Base-by-base conservation (phyloP, 23 red algal genomes). In the Gracilaria vermiculophylla region DNA sequence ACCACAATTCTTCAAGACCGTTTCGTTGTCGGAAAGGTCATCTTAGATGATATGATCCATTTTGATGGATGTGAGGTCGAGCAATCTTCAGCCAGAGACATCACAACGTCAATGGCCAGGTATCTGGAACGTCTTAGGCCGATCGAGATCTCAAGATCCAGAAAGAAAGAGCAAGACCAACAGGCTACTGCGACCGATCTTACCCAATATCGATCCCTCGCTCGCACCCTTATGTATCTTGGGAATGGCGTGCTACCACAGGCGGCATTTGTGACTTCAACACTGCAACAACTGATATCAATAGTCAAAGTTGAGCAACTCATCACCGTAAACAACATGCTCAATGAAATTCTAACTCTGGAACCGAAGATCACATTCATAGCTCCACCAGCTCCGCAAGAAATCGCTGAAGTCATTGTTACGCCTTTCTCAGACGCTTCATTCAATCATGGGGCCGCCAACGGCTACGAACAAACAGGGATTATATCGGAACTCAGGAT, bases 31-130 rank as follows among this genome's bases (percentile, higher is more conserved):
- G 49, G 80, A 32, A 85, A 85, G 42, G 4, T 69, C 35, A 47
- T 69, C 1, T 34, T 85, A 13, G 56, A 85, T 47, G 61, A 17
- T 31, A 41, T 23, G 51, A 61, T 85, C 19, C 36, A 72, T 50
- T 85, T 85, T 45, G 60, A 85, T 43, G 80, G 80, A 29, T 85
- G 56, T 47, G 40, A 54, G 19, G 49, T 85, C 60, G 36, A n/a
- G 0, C 80, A 85, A 32, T 32, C 28, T 69, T 9, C 31, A 36
- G 49, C 21, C 15, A 60, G 80, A 12, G 69, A 85, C 33, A 70
- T 51, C n/a, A 0, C 20, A 3, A 85, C 69, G 57, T 70, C 1
- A 40, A 85, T 85, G 80, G 24, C 0, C 15, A 12, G 43, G 14
- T 85, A 69, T 1, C 37, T 85, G 12, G 56, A 56, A 41, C 7